Base-by-base conservation (phyloP, 2,329 filamentous ascomycete genomes). In the Alternaria consortialis region DNA sequence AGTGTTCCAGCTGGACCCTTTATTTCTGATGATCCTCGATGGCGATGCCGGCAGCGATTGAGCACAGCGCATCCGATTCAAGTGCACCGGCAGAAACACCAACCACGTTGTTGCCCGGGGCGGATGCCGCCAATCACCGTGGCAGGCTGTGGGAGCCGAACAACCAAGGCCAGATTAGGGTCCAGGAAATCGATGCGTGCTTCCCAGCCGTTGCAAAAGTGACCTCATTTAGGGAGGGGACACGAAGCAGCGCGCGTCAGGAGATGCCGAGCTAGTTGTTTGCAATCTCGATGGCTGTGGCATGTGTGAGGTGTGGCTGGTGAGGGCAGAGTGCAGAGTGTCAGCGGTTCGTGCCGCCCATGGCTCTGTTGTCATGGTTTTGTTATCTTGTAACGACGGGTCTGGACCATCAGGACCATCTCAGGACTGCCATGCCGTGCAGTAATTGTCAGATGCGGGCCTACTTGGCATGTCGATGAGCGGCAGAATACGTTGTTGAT, bases 21-120 rank as follows among this genome's bases (percentile, higher is more conserved):
- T 31, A 32, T 7, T 51, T 43, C 29, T 53, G 59, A 66, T 62
- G 60, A 64, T 64, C 61, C 23, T 51, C 48, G 59, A 56, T 53
- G 17, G 53, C 53, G 27, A 48, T 62, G 56, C 39, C 55, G 60
- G 63, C n/a, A 47, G 64, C 65, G 71, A 72, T 70, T 70, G 57
- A 15, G 52, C 68, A 64, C 59, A 32, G 58, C 62, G 40, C 44
- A 47, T 48, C 60, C 66, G 68, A 71, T 69, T 48, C n/a, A 39
- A 40, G 36, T 7, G 27, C 5, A 5, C 27, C 4, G 25, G 25
- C 25, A 53, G 27, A 23, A 31, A 43, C 50, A 39, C 59, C 54
- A 53, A 47, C 37, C 55, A 44, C 56, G 34, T 39, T 23, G 40
- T 43, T 17, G 48, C 39, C 43, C 31, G 47, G 32, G 9, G 12